Evolutionary conservation across 2,329 filamentous ascomycete genomes (phyloP), one percentile per base, ranked within the genome.

Genomic region (Chalaropsis thielavioides): DNA sequence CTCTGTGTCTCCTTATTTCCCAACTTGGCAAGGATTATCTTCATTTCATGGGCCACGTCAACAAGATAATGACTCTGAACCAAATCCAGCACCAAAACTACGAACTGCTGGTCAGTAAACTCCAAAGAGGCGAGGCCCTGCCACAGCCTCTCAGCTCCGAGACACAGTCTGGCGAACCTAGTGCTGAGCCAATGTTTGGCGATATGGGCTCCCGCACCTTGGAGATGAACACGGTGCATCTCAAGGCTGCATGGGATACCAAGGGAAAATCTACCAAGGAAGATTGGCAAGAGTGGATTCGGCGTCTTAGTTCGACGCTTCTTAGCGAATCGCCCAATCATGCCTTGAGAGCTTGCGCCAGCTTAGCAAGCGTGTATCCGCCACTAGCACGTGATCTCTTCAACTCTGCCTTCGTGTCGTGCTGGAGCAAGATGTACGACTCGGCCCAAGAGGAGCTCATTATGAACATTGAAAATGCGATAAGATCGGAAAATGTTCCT

Each of bases 221-320:
- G 41, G 91, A 95, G 68, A 92, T 97, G 75, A 99, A 99, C 70
- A 91, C 96, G 62, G 92, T 97, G 68, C 95, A 99, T 78, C 79
- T 99, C 24, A 96, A 97, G 75, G 88, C 88, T 68, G 94, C 95
- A 0, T 99, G 94, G 94, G 94, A 97, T 70, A 94, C 95, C 0
- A 91, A 88, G 67, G 91, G 95, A 67, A 96, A 96, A 72, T 96
- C 92, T 0, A 99, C 94, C 10, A 91, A 92, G 71, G 94, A 99
- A 73, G 94, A 99, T 75, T 99, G 94, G 94, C 90, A 96, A 71
- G 94, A 99, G 74, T 99, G 94, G 94, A 90, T 99, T 75, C 85
- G 95, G 68, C 84, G 92, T 35, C 96, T 99, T 76, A 97, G 92
- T 72, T 92, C 96, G 41, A 95, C 96, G 65, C 80, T 99, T 7